phyloP scores from a whole-genome alignment of 345 rosid genomes.

The Xanthoceras sorbifolium region DNA sequence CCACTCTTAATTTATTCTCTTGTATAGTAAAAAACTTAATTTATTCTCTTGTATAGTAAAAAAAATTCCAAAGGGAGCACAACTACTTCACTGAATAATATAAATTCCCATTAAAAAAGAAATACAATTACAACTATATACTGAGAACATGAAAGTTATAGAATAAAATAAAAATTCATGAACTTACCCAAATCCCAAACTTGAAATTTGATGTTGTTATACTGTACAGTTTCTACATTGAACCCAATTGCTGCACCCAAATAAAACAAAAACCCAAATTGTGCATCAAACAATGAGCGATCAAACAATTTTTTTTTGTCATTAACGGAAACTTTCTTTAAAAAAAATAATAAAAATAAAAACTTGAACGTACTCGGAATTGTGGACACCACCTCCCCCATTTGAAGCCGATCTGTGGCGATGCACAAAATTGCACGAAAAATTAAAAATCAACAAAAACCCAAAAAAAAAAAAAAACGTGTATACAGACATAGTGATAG shows the following conservation, averaged over 20 bases:
- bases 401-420: slow-evolving; percentile 95
- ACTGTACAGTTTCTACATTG: slow-evolving; percentile 87
- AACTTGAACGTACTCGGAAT: slow-evolving; percentile 61
- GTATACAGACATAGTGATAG: no score
- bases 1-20: background rate
- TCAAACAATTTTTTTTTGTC: background rate
- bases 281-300: background rate
- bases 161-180: background rate
- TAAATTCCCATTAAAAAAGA: no score
- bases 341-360: background rate
- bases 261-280: slow-evolving; percentile 2
- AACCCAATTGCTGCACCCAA: slow-evolving; percentile 81
- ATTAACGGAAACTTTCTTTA: background rate
- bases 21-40: no score
- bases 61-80: no score
- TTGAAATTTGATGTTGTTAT: slow-evolving; percentile 94
- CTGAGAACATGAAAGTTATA: background rate
- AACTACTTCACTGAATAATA: no score
- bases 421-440: slow-evolving; percentile 6
- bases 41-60: no score
- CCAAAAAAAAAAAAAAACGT: slow-evolving; percentile 6
- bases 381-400: slow-evolving; percentile 96
- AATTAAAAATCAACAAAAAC: slow-evolving; percentile 7
- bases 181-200: slow-evolving; percentile 81
- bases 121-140: background rate